Percentiles rank a stretch among this genome's conserved stretches.
Conservation (phyloP, 345 rosid genomes). For the Camelina hispida region DNA sequence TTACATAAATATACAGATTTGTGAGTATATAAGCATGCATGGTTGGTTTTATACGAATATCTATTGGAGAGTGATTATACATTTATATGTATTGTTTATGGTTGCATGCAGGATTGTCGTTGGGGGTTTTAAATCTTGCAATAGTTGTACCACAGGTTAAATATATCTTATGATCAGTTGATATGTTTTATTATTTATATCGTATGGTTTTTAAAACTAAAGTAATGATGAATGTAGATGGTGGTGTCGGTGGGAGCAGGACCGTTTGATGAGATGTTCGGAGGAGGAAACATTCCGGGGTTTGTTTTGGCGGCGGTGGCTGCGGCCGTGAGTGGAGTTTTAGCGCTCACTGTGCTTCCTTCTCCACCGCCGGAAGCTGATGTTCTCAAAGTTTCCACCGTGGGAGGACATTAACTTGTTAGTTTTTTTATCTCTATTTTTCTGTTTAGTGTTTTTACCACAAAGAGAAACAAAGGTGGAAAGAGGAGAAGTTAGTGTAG, state of each 20-base stretch:
- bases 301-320: conserved; percentile 66
- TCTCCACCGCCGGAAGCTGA: conserved; percentile 60
- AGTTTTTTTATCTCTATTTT: background rate
- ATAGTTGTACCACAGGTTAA: conserved; percentile 81
- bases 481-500: conserved; percentile 6
- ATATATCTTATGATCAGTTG: background rate
- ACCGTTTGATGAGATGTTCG: conserved; percentile 68
- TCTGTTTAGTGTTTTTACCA: background rate
- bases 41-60: background rate
- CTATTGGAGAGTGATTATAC: background rate
- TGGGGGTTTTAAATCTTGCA: conserved; percentile 81
- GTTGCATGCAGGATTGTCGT: conserved; percentile 64
- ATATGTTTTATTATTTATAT: background rate
- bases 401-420: conserved; percentile 27
- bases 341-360: conserved; percentile 67
- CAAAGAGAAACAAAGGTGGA: conserved; percentile 4
- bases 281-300: conserved; percentile 86
- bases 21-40: background rate
- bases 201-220: background rate
- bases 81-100: background rate
- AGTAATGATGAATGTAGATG: conserved; percentile 52
- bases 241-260: conserved; percentile 70
- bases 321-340: conserved; percentile 60
- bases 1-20: background rate
- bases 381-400: conserved; percentile 32